Base-by-base conservation (phyloP, 2,329 filamentous ascomycete genomes). In the Leptographium wingfieldii region DNA sequence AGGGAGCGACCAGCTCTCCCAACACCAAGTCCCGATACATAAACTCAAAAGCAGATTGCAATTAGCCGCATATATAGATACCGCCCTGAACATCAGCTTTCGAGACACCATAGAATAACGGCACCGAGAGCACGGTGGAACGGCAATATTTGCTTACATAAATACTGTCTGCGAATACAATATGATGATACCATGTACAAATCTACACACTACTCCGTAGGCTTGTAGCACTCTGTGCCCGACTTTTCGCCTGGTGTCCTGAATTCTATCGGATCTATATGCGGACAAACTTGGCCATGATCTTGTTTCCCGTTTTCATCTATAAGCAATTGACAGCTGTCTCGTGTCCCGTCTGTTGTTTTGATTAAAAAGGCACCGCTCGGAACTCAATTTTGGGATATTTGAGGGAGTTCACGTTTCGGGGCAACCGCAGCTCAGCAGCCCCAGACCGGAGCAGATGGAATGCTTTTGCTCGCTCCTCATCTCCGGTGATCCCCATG, bases 341-440 rank as follows among this genome's bases (percentile, higher is more conserved):
- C 7, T 55, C 12, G 5, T 14, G 27, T 29, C 25, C n/a, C 25
- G 7, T 11, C 5, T n/a, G 12, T 10, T 4, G n/a, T 2, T 22
- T 65, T 66, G 5, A 9, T 70, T 46, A 79, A 68, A 83, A 72
- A 63, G 69, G 74, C 69, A 74, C 75, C 6, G 86, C 85, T 64
- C 76, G 75, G 73, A 91, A 86, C 65, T 81, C 77, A 11, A 86
- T 73, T 52, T 79, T 73, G 12, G 92, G 92, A 62, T 82, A 72
- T 58, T 84, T 76, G 69, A 96, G 70, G 63, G 85, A 84, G 59
- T 77, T 78, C 61, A 88, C 73, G 70, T 92, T 90, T 66, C 90
- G 80, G 58, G 95, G 86, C 49, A 97, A 79, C 69, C 86, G 84
- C 65, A 99, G 80, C 76, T 99, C 94, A 9, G 90, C 86, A n/a